A percentile compares a stretch with the other conserved stretches of the same genome.
These are phyloP conservation scores for Ordospora pajunii DNA, from an alignment of 371 early-diverging fungal species.

Conservation along the genomic window DNA sequence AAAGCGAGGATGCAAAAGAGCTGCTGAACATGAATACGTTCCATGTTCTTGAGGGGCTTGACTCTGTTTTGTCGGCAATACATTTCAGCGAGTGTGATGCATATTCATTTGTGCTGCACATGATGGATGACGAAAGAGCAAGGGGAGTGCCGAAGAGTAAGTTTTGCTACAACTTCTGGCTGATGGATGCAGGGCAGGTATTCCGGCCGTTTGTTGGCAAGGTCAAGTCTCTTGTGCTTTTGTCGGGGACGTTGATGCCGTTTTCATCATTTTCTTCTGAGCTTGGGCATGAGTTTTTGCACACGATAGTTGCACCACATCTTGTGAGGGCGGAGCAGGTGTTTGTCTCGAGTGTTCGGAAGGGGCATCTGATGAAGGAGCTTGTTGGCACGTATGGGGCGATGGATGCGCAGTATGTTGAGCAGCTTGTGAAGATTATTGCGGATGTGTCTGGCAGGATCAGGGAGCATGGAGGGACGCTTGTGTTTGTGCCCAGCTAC, in stretches of 20 bases:
- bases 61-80: conserved; percentile 25
- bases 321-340: conserved; percentile 28
- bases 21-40: conserved; percentile 17
- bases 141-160: background rate
- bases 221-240: conserved; percentile 67
- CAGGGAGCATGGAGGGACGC: conserved; percentile 62
- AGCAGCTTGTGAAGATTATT: conserved; percentile 65
- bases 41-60: conserved; percentile 27
- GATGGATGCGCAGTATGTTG: conserved; percentile 64
- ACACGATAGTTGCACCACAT: conserved; percentile 47
- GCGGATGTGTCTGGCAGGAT: conserved; percentile 35
- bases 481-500: conserved; percentile 66
- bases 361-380: conserved; percentile 32
- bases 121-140: background rate
- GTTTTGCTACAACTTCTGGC: conserved; percentile 53
- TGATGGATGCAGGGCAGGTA: conserved; percentile 62
- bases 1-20: conserved; percentile 34
- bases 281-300: conserved; percentile 28
- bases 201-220: conserved; percentile 54
- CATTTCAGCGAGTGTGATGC: conserved; percentile 6
- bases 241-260: conserved; percentile 74
- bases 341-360: conserved; percentile 23
- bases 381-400: conserved; percentile 62
- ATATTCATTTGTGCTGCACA: conserved; percentile 31
- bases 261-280: conserved; percentile 64